Base-by-base conservation (phyloP, 257 asterid species). In the Asclepias syriaca region DNA sequence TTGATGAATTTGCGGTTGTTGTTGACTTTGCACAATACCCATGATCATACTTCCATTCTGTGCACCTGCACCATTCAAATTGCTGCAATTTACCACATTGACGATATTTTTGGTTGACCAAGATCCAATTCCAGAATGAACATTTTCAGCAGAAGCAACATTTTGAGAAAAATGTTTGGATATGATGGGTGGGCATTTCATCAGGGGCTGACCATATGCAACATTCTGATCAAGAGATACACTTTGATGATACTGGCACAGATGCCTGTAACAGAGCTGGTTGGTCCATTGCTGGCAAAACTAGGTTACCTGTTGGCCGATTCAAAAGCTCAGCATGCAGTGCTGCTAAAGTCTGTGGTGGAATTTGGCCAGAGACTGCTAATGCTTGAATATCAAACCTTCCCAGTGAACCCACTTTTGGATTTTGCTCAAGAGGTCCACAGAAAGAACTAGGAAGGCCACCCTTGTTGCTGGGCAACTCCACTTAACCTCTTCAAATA, bases 401-500 rank as follows among this genome's bases (percentile, higher is more conserved):
- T 77, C 87, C 89, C 37, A 90, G 78, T n/a, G 90, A 81, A 80
- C 84, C 88, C 45, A 74, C 71, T 78, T 84, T 81, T 77, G 86
- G 72, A 74, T 75, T 88, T 71, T 82, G 89, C 74, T 88, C 92
- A 58, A 85, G 79, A 19, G 89, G 79, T 39, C 89, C 95, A 81
- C 89, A 82, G 69, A 82, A 88, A 32, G 87, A 66, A 75, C 78
- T 70, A 40, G 88, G 86, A 72, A 88, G 81, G 72, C 84, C 89
- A 72, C 79, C 88, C 74, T n/a, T 86, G 96, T 57, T 82, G 89
- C 56, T 90, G 96, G 69, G 88, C 82, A 68, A 90, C 90, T 77
- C 90, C 97, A 82, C 90, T 87, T 82, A 90, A 72, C 81, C 97
- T 85, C 85, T 90, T 90, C 65, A 90, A 81, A 78, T 87, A 88